These are phyloP conservation scores for Emericellopsis cladophorae DNA, from an alignment of 2,329 filamentous ascomycete genomes.

Conservation along the genomic window DNA sequence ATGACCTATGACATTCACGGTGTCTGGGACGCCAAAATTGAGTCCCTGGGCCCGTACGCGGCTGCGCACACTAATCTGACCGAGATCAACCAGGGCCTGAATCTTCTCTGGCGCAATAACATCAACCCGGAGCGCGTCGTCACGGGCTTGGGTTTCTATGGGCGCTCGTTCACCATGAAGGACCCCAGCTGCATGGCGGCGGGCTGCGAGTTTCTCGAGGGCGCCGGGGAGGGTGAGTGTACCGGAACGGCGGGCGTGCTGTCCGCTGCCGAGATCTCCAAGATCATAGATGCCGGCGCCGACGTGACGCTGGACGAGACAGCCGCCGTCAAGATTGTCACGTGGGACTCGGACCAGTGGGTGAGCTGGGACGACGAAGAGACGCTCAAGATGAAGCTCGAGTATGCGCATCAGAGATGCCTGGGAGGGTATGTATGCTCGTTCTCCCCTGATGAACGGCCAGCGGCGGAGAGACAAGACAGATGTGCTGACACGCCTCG, in stretches of 20 bases:
- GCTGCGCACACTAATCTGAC: constrained; percentile 31
- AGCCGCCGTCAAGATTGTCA: constrained; percentile 2
- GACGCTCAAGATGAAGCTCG: constrained; percentile 2
- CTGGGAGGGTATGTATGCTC: constrained; percentile 1
- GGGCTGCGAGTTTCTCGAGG: constrained; percentile 7
- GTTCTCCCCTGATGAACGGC: background rate
- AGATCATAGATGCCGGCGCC: constrained; percentile 6
- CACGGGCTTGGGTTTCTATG: constrained; percentile 30
- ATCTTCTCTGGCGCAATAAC: constrained; percentile 31
- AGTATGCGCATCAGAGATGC: background rate
- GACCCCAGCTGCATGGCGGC: constrained; percentile 6
- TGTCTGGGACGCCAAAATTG: constrained; percentile 18
- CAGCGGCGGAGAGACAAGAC: too few relatives aligned
- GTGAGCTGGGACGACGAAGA: constrained; percentile 2
- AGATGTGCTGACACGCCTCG: background rate
- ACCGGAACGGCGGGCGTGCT: constrained; percentile 10
- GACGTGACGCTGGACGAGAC: background rate
- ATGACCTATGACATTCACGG: constrained; percentile 2
- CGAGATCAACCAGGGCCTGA: constrained; percentile 26
- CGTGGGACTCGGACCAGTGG: constrained; percentile 4
- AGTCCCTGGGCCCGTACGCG: constrained; percentile 12
- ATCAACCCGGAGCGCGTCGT: constrained; percentile 26
- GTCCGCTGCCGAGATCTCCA: constrained; percentile 2
- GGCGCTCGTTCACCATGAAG: constrained; percentile 10
- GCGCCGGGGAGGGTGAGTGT: constrained; percentile 8